phyloP scores from a whole-genome alignment of 208 protist species.

The Wallacemonas sp. region DNA sequence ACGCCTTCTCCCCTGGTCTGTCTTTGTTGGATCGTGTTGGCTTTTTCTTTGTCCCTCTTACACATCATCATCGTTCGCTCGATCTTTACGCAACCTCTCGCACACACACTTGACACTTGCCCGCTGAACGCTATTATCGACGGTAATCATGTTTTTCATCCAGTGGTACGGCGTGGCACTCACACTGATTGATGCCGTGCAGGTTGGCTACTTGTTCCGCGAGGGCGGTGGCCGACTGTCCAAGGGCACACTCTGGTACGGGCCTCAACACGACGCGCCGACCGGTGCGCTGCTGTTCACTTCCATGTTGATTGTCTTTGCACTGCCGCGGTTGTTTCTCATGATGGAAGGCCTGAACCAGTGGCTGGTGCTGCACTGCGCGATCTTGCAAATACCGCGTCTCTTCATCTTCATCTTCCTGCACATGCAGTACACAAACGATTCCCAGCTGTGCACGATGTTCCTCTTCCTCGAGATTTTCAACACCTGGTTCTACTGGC shows the following conservation, averaged over 20 bases:
- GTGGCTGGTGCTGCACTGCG: constrained; percentile 53
- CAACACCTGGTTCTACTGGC: constrained; percentile 51
- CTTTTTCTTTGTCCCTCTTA: neutral
- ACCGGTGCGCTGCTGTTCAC: constrained; percentile 39
- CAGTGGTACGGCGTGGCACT: constrained; percentile 59
- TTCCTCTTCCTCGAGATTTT: constrained; percentile 53
- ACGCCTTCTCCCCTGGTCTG: neutral
- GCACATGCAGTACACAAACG: constrained; percentile 35
- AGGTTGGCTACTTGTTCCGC: constrained; percentile 33
- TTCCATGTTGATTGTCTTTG: constrained; percentile 38
- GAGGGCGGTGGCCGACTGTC: constrained; percentile 21
- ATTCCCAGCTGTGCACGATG: constrained; percentile 60
- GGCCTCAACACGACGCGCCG: constrained; percentile 38
- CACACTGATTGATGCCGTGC: constrained; percentile 29
- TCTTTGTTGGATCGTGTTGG: neutral
- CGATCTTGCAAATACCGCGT: constrained; percentile 43
- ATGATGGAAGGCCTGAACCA: constrained; percentile 58
- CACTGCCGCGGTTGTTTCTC: constrained; percentile 47
- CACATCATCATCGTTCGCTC: neutral
- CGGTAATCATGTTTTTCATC: constrained; percentile 48
- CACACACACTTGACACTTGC: no score
- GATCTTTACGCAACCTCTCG: no score
- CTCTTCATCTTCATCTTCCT: constrained; percentile 43
- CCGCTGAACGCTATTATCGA: no score
- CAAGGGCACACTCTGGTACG: constrained; percentile 49